Evolutionary conservation across 208 protist genomes (phyloP), one percentile per base, ranked within the genome.

Genomic region (Porcisia deanei): DNA sequence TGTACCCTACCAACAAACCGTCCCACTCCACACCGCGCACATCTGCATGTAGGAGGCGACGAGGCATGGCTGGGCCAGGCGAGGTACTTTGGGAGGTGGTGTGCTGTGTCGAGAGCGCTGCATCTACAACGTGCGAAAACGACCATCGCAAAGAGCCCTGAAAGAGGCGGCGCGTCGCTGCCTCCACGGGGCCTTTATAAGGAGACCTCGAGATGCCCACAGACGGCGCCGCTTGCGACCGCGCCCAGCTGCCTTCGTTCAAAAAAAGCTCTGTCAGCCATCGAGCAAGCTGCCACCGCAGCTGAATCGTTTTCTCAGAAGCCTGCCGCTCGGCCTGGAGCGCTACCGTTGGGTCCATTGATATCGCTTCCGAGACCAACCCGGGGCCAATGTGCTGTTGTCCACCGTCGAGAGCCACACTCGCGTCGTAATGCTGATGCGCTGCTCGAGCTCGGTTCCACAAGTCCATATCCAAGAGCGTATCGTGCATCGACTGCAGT

Each of bases 181-280:
- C 49, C 16, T 72, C n/a, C 2, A 7, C 52, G 7, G 52, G 22
- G 3, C 9, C 9, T 69, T 67, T 64, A 0, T 22, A 6, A 20
- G 47, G 30, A 2, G 54, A 12, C 47, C 12, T 45, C 16, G 30
- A 10, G 25, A 12, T 39, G 2, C 41, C 41, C 6, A 57, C 6
- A 2, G 67, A 47, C 2, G 57, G 55, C 3, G 72, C 39, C 9
- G 14, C 20, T 0, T 45, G 58, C 39, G 71, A 63, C 22, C 75
- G 71, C 10, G 86, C 81, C 92, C 92, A 96, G 75, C 79, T 84
- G 3, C 79, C 76, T 73, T 96, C 90, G 70, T 96, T 96, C 39
- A 92, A 76, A 43, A 94, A 85, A 8, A 88, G 84, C 76, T 93
- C 88, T 30, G 88, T 84, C 45, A 89, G 67, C 85, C 88, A 94